A percentile compares a stretch with the other conserved stretches of the same genome.
These are phyloP conservation scores for Fusarium humuli DNA, from an alignment of 2,329 filamentous ascomycete species.

Conservation along the genomic window DNA sequence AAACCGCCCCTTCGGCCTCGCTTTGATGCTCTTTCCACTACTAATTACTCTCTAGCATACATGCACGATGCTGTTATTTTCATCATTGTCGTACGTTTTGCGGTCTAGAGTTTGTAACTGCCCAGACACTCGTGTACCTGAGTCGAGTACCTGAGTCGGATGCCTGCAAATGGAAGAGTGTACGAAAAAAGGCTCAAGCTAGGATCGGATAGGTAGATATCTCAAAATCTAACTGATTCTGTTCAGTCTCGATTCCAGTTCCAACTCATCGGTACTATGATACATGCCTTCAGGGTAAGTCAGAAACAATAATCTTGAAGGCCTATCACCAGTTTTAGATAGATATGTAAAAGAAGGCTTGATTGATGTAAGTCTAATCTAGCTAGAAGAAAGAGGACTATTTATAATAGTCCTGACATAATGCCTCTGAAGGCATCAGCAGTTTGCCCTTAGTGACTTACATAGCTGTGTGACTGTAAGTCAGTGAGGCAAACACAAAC, in stretches of 20 bases:
- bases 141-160: not conserved
- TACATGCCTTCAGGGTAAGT: not conserved
- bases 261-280: not conserved
- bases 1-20: not conserved
- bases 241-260: not conserved
- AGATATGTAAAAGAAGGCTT: no score
- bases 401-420: no score
- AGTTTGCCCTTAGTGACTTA: no score
- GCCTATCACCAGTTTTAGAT: not conserved
- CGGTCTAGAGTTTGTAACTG: not conserved
- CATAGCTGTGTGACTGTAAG: no score
- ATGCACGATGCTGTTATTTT: not conserved
- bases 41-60: not conserved
- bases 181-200: not conserved
- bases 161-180: not conserved
- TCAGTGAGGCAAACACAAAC: no score
- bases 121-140: not conserved
- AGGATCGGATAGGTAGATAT: not conserved
- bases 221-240: not conserved
- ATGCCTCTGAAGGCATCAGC: no score
- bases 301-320: no score
- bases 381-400: no score
- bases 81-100: constrained; percentile 20
- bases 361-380: no score
- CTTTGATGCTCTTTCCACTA: not conserved